Evolutionary conservation across 345 rosid genomes (phyloP), one percentile per base, ranked within the genome.

Genomic region (Erodium maritimum): DNA sequence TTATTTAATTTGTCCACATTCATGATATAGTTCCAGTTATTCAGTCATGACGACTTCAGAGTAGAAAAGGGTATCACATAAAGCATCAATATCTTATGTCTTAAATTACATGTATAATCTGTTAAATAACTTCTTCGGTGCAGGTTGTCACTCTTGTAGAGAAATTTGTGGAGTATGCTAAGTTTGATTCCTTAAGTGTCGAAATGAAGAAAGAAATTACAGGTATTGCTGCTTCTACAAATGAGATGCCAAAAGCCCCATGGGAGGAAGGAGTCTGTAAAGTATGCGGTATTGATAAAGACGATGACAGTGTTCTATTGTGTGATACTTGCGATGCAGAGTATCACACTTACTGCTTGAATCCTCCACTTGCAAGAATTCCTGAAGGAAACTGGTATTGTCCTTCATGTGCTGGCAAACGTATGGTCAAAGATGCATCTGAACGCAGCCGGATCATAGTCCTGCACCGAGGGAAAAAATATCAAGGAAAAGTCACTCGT

Each of bases 221-320:
- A 64, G 83, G 78, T 67, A 50, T 85, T 70, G 69, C 85, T 70
- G 82, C 79, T 73, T 80, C 80, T n/a, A 55, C 75, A 55, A 83
- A 71, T 69, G 77, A 79, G 64, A 82, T 93, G 52, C 99, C 99
- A 21, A 93, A 85, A 73, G 97, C 97, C 45, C 97, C 99, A 17
- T 93, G 99, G 99, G 99, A 93, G 70, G 99, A 93, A 61, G 99
- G 99, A 60, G 82, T 93, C 57, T 93, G 99, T 79, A 89, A 93
- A 87, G 89, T 89, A 54, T 93, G 99, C 50, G 99, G 99, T 58
- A 76, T 89, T 53, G 99, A 93, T 80, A 93, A 74, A 79, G 97
- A 93, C 69, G 99, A 93, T 71, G 91, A 89, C 68, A 93, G 97
- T 66, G 99, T 93, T 65, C 90, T 93, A 62, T 70, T 93, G 59